Evolutionary conservation across 1,284 basidiomycete genomes (phyloP).

Genomic region (Peniophora sp.): DNA sequence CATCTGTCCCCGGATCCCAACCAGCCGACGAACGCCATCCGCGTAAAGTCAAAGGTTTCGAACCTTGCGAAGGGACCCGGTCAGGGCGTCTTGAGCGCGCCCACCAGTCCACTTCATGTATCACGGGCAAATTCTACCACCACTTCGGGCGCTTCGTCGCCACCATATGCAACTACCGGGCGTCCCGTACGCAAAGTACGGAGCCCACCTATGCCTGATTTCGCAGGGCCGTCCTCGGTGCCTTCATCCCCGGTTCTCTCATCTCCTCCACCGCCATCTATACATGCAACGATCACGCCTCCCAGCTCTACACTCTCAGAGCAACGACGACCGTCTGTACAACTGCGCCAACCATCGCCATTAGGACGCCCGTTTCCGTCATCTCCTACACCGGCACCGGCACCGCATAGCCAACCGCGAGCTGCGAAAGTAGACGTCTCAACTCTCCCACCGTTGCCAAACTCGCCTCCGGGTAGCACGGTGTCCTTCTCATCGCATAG

Average conservation of each 20-base stretch:
- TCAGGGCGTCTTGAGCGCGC: conserved; percentile 17
- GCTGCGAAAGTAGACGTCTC: not conserved
- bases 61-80: conserved; percentile 30
- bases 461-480: conserved; percentile 62
- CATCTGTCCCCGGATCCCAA: conserved; percentile 10
- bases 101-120: conserved; percentile 15
- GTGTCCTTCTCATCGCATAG: conserved; percentile 67
- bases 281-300: conserved; percentile 43
- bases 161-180: conserved; percentile 23
- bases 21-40: conserved; percentile 18
- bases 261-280: conserved; percentile 41
- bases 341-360: conserved; percentile 22
- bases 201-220: conserved; percentile 32
- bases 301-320: conserved; percentile 39
- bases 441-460: conserved; percentile 45
- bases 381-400: conserved; percentile 5
- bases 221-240: conserved; percentile 19
- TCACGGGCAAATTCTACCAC: conserved; percentile 3
- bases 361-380: conserved; percentile 24
- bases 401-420: not conserved
- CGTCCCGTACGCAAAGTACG: conserved; percentile 25
- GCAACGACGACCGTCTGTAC: not conserved
- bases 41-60: conserved; percentile 53
- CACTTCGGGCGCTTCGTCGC: conserved; percentile 11
- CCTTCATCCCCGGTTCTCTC: conserved; percentile 9